Base-by-base conservation (phyloP, 2,329 filamentous ascomycete genomes). In the Aspergillus quadrilineatus region DNA sequence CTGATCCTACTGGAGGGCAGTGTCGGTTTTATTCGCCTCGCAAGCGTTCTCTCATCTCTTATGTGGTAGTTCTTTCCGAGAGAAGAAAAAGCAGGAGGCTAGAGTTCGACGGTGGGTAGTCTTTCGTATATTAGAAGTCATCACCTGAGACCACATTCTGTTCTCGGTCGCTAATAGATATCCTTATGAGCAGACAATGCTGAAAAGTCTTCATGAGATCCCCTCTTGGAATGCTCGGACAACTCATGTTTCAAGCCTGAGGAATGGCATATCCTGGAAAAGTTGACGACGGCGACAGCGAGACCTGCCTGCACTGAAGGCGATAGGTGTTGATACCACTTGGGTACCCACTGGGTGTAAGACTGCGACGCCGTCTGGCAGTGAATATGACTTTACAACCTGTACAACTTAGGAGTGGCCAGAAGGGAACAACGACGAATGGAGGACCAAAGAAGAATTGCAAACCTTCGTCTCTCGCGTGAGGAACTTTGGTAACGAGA, bases 331-430 rank as follows among this genome's bases (percentile, higher is more conserved):
- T 47, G 81, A 84, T 49, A 80, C 80, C 55, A 75, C 87, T 32
- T 89, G 87, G 87, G 80, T 90, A 5, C 88, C 88, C 0, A 88
- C 88, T 0, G 88, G 82, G 53, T 89, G 86, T 72, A 90, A 90
- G 73, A 86, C 83, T 0, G 82, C 83, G 57, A 79, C 79, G 30
- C 79, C 81, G 0, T 71, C 79, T 29, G 83, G 85, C 17, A 89
- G 89, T 64, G 88, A 88, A 4, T 88, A 88, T 62, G 85, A 87
- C 67, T 85, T 59, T 90, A 89, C 66, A 88, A 90, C 66, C 72
- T 90, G 12, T 89, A 86, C 63, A 86, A 89, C 59, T 71, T 88
- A 2, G 88, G 88, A 32, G 88, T 63, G 82, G 89, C 43, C 86
- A 89, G 66, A 90, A 90, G 67, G 85, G 85, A 15, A 69, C 76